These are phyloP conservation scores for Priceomyces carsonii DNA, from an alignment of 805 yeast species.

Conservation along the genomic window DNA sequence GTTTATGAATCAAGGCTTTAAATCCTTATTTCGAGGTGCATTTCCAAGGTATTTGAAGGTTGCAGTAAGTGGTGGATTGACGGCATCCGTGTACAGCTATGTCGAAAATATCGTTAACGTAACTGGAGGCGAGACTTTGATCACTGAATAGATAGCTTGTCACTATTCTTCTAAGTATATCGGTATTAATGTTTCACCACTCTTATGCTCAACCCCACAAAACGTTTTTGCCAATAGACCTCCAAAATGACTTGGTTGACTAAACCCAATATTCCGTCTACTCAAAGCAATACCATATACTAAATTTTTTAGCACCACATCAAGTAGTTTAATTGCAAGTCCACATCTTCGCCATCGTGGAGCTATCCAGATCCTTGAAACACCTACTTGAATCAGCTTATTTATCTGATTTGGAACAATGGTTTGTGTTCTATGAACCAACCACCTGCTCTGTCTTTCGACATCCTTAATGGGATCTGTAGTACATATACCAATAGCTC, in stretches of 20 bases:
- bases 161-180: conserved; percentile 39
- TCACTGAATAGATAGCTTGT: conserved; percentile 16
- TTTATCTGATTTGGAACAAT: conserved; percentile 49
- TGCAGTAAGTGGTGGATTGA: conserved; percentile 41
- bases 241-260: conserved; percentile 72
- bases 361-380: conserved; percentile 47
- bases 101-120: conserved; percentile 31
- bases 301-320: conserved; percentile 42
- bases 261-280: conserved; percentile 57
- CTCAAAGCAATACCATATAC: conserved; percentile 50
- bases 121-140: conserved; percentile 34
- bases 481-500: conserved; percentile 58
- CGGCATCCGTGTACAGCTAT: conserved; percentile 38
- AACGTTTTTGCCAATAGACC: conserved; percentile 56
- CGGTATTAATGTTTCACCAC: conserved; percentile 52
- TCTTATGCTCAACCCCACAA: conserved; percentile 55
- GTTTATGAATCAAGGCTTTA: conserved; percentile 32
- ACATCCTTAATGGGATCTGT: conserved; percentile 42
- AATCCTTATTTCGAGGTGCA: conserved; percentile 35
- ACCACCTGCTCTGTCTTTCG: conserved; percentile 52
- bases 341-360: conserved; percentile 50
- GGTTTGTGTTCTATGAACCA: conserved; percentile 52
- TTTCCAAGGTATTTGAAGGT: conserved; percentile 42
- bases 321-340: conserved; percentile 47
- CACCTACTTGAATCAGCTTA: conserved; percentile 31